phyloP scores from a whole-genome alignment of 1,139 yeast genomes.

The Taphrina wiesneri region DNA sequence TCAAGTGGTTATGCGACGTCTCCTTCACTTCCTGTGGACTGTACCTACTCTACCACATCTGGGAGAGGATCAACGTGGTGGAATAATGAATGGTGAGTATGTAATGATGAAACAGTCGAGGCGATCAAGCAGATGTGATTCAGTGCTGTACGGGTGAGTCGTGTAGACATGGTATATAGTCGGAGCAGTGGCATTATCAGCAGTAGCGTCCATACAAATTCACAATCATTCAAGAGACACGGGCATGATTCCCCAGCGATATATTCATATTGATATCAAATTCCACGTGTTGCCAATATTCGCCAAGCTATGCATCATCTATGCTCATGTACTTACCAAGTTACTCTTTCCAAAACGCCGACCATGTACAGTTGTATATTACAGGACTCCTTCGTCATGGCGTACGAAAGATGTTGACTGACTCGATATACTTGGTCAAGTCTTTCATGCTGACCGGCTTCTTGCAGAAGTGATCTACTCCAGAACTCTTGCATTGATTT shows the following conservation, averaged over 20 bases:
- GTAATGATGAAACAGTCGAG: background rate
- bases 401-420: background rate
- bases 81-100: background rate
- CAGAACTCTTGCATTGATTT: background rate
- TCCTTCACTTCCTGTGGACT: conserved; percentile 4
- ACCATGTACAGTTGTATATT: background rate
- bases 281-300: background rate
- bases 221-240: background rate
- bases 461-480: conserved; percentile 18
- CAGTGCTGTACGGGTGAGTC: too few species aligned
- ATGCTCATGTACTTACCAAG: background rate
- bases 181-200: background rate
- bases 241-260: too few species aligned
- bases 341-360: background rate
- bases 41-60: conserved; percentile 6
- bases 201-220: background rate
- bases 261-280: background rate
- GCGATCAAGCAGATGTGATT: too few species aligned
- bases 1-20: conserved; percentile 19
- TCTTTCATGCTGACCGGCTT: conserved; percentile 15
- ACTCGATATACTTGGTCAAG: conserved; percentile 7
- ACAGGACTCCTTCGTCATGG: background rate
- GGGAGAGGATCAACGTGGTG: background rate
- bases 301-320: background rate
- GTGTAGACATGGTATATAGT: too few species aligned